These are phyloP conservation scores for Mrakia gelida DNA, from an alignment of 768 basidiomycete genomes.

Conservation along the genomic window DNA sequence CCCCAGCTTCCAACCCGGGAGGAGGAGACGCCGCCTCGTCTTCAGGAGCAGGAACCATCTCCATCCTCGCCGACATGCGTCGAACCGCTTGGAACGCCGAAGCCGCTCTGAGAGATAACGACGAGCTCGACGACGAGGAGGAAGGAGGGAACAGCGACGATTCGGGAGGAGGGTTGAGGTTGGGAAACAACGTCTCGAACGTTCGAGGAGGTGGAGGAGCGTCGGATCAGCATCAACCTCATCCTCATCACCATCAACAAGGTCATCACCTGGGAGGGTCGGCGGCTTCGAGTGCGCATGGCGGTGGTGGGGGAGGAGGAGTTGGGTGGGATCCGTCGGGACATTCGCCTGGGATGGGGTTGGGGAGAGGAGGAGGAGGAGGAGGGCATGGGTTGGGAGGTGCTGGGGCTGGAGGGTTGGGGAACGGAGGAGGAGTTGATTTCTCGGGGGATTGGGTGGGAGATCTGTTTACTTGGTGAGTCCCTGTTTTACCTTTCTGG, in stretches of 20 bases:
- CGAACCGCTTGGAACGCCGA: slow-evolving; percentile 26
- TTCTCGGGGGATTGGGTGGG: slow-evolving; percentile 15
- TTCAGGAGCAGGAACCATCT: neutral
- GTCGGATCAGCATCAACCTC: neutral
- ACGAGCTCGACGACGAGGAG: slow-evolving; percentile 11
- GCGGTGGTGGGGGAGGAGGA: neutral
- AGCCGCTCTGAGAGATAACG: slow-evolving; percentile 21
- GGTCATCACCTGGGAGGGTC: too few species aligned
- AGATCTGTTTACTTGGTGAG: slow-evolving; percentile 17
- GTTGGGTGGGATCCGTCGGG: slow-evolving; percentile 5
- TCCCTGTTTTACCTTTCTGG: too few species aligned
- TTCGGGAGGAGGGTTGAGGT: neutral
- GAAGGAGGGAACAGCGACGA: slow-evolving; percentile 1
- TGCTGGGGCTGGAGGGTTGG: neutral
- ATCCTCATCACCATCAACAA: too few species aligned
- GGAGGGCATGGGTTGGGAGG: neutral
- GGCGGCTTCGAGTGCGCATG: neutral
- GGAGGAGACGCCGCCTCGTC: neutral
- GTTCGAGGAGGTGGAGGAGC: neutral
- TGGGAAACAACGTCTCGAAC: neutral
- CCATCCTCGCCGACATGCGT: slow-evolving; percentile 26
- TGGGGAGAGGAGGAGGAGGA: neutral
- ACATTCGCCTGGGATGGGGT: neutral
- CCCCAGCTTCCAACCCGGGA: neutral
- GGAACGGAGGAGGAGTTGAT: neutral